Evolutionary conservation across 768 basidiomycete species (phyloP), one percentile per base, ranked within the genome.

Genomic region (Panaeolus cyanescens): DNA sequence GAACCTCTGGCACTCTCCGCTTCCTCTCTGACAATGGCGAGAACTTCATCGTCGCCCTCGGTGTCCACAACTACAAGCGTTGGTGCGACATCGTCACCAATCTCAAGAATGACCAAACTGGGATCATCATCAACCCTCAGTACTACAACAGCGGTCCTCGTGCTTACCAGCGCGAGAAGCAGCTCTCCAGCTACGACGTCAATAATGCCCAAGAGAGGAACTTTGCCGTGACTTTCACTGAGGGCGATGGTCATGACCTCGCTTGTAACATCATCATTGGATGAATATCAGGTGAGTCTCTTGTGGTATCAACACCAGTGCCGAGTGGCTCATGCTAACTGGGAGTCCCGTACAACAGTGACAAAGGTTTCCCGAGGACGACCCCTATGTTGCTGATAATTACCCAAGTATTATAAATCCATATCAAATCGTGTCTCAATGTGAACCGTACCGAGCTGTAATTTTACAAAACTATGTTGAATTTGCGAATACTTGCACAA

Each of bases 51-150:
- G 63, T 75, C 62, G 69, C 70, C n/a, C 34, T 80, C 25, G 79
- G 81, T 0, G 69, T 79, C 25, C 73, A 80, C 71, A 75, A 75
- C 69, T 71, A 74, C 68, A 72, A 71, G 61, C 65, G 71, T 5
- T 80, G 80, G 79, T 68, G 71, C 68, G 77, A 79, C 62, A 70
- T 74, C 40, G 67, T 78, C 58, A 68, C 77, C 4, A 68, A 74
- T 55, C 69, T 79, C 36, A 15, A 58, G 2, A 28, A 59, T n/a
- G 60, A 54, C 30, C 54, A 71, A 31, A 76, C 72, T 4, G 70
- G 62, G n/a, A 54, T 68, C 5, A 54, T 62, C 17, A 62, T 78
- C 62, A 65, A 75, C 30, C 62, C 62, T 5, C 37, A 68, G 36
- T 79, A 77, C 57, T 78, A 75, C 55, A 39, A 39, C 37, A 50